Percentiles rank a stretch among this genome's conserved stretches.
These are phyloP conservation scores for Colletotrichum camelliae DNA, from an alignment of 2,329 filamentous ascomycete genomes.

Conservation along the genomic window DNA sequence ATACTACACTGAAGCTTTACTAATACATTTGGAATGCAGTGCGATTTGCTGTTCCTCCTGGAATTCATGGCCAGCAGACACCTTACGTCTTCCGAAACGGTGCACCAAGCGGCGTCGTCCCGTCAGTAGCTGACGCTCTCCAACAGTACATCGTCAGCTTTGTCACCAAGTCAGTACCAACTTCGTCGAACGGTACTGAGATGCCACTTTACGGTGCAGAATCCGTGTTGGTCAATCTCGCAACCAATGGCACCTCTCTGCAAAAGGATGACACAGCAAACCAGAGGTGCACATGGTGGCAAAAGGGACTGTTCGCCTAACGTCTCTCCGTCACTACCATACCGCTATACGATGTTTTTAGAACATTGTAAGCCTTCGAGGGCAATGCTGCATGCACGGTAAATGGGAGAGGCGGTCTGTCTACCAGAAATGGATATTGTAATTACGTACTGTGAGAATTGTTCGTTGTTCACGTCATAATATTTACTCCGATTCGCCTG, in stretches of 20 bases:
- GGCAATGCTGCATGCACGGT: background rate
- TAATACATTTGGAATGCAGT: background rate
- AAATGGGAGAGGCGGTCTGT: background rate
- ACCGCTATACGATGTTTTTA: background rate
- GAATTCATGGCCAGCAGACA: background rate
- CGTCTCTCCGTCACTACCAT: background rate
- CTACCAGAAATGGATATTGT: background rate
- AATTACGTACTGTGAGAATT: background rate
- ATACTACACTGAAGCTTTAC: background rate
- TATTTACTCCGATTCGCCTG: background rate
- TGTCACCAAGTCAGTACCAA: background rate
- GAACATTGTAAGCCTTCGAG: background rate
- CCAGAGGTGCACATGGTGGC: background rate
- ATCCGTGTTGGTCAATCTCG: background rate
- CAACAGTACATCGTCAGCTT: background rate
- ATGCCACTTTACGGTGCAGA: background rate
- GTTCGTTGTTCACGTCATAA: background rate
- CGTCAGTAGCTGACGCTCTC: background rate
- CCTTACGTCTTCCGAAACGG: background rate
- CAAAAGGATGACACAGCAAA: background rate
- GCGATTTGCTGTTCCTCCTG: background rate
- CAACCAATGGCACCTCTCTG: background rate
- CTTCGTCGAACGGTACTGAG: background rate
- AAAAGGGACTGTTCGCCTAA: background rate
- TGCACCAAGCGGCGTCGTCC: background rate